Base-by-base conservation (phyloP, 345 rosid genomes). In the Draba incana region DNA sequence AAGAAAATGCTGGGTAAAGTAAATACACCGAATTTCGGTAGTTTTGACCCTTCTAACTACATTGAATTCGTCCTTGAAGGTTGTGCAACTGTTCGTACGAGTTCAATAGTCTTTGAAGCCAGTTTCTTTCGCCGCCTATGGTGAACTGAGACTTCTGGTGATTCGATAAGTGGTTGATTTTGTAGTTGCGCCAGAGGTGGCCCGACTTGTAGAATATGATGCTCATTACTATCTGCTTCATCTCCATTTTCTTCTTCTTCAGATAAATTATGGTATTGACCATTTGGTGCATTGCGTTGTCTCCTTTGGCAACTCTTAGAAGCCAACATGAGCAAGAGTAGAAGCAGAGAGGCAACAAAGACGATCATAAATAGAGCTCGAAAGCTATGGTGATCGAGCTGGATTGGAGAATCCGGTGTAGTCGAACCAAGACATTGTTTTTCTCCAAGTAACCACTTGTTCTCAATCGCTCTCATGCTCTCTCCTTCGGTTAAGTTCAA, bases 351-450 rank as follows among this genome's bases (percentile, higher is more conserved):
- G 8, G 74, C 66, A 14, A 65, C 42, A 45, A 75, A 77, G n/a
- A 80, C 83, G n/a, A 84, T 82, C 2, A 75, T 33, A 60, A 84
- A 81, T 5, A 84, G 57, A 14, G 81, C 83, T 76, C 78, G n/a
- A 41, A 84, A 84, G 67, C 82, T 81, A 24, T 70, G 50, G 37
- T 77, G 70, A 41, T 70, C 81, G 3, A 84, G 86, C 49, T 66
- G 64, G 65, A 53, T 62, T 9, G 77, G 69, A 52, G 84, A 61
- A 79, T 60, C 51, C 0, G 43, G 5, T 44, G 61, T 35, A 41
- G 64, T 68, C 3, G 74, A 13, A 6, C 77, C 75, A 1, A 62
- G 62, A 58, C 84, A 82, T 38, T 14, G 13, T 4, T 33, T 37
- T n/a, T 46, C 50, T 3, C 46, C 69, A 39, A 23, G n/a, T 39